Evolutionary conservation across 2,329 filamentous ascomycete species (phyloP), one percentile per base, ranked within the genome.

Genomic region (Ambrosiella cleistominuta): DNA sequence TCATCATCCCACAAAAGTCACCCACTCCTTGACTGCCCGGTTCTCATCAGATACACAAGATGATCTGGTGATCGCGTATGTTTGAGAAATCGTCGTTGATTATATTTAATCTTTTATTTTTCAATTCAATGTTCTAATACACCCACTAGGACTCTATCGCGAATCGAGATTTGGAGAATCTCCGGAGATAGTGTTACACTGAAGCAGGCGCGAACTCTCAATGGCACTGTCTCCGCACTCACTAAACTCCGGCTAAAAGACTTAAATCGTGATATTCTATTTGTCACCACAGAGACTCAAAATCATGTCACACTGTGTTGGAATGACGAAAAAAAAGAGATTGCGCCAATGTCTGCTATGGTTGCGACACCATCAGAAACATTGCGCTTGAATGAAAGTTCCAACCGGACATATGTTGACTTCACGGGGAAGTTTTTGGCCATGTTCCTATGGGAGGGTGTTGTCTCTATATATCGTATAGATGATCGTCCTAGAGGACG

Each of bases 291-390:
- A 52, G 86, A 95, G 67, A 82, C 86, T 58, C 86, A 87, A 64
- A 83, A 89, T 65, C 97, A 95, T 71, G 95, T 97, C 69, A 95
- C 88, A 1, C 70, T 95, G 17, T 82, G 78, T 13, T 98, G 93
- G 90, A 82, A 96, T 64, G 66, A 76, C 0, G 69, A 77, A 67
- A 73, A 66, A 3, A 70, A 70, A 17, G 68, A 72, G 59, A 68
- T 84, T 1, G 73, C 78, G 7, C 79, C 75, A 0, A 67, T 77
- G 19, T 72, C 76, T 64, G 65, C 70, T 1, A 76, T 79, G 45
- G 70, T 74, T 45, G 80, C 84, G 62, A 65, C 70, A 1, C 71
- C 76, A 38, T 79, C 83, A 65, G 76, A 73, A 42, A 76, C 81
- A 61, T 79, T 83, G 77, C 75, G 88, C 56, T 86, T 94, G 66